A percentile compares a stretch with the other conserved stretches of the same genome.
Conservation (phyloP, 2,329 filamentous ascomycete species). For the Exophiala sp. region DNA sequence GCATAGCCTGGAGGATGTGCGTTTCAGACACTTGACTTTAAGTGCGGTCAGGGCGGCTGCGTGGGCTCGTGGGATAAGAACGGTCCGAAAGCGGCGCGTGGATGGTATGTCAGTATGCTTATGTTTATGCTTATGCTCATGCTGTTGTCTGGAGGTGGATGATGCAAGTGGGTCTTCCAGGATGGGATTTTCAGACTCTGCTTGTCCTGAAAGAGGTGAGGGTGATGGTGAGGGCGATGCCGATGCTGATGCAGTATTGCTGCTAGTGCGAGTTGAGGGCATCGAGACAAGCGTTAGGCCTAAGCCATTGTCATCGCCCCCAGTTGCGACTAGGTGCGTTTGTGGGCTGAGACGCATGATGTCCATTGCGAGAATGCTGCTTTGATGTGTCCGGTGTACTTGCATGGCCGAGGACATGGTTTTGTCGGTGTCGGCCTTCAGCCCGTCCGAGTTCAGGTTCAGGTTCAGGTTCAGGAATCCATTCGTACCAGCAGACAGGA, state of each 20-base stretch:
- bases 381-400: conserved; percentile 61
- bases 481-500: conserved; percentile 60
- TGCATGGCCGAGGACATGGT: neutral
- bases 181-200: neutral
- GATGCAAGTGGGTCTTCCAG: neutral
- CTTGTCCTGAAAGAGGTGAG: neutral
- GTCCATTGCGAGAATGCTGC: conserved; percentile 60
- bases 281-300: conserved; percentile 48
- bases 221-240: too few species aligned
- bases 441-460: neutral
- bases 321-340: conserved; percentile 58
- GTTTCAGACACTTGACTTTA: conserved; percentile 30
- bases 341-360: conserved; percentile 31
- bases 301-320: conserved; percentile 83
- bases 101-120: neutral
- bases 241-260: neutral
- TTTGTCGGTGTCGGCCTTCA: neutral
- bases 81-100: neutral
- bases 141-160: neutral
- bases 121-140: too few species aligned
- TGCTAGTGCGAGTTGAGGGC: too few species aligned
- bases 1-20: conserved; percentile 6
- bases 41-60: conserved; percentile 41
- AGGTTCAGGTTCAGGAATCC: conserved; percentile 62
- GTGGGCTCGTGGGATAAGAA: conserved; percentile 39